These are phyloP conservation scores for Podospora appendiculata DNA, from an alignment of 495 filamentous ascomycete species.

Conservation along the genomic window DNA sequence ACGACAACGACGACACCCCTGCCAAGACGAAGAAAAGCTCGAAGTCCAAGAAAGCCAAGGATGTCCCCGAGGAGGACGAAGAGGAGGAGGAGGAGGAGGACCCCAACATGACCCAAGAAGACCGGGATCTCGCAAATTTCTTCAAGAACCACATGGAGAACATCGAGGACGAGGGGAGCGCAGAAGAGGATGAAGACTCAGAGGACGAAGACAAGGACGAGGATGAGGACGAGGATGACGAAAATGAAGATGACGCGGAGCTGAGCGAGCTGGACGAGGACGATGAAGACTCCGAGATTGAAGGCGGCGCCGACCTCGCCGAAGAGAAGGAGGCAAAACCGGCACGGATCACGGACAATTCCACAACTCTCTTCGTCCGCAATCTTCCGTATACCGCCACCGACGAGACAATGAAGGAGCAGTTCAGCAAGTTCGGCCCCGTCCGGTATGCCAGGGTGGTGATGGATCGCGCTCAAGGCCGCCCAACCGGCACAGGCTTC, in stretches of 20 bases:
- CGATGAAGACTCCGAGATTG: constrained; percentile 16
- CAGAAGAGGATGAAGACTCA: constrained; percentile 38
- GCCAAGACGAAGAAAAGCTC: constrained; percentile 46
- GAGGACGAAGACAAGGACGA: constrained; percentile 26
- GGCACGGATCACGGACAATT: constrained; percentile 41
- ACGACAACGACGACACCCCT: constrained; percentile 18
- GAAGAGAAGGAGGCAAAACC: not conserved
- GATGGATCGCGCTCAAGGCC: constrained; percentile 71
- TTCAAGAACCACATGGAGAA: constrained; percentile 42
- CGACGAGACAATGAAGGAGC: constrained; percentile 70
- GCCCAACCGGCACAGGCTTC: constrained; percentile 87
- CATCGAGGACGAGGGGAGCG: constrained; percentile 61
- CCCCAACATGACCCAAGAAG: constrained; percentile 32
- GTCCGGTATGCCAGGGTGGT: constrained; percentile 87
- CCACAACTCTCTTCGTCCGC: constrained; percentile 79
- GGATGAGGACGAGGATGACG: constrained; percentile 11
- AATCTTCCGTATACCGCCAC: constrained; percentile 85
- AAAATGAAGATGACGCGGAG: constrained; percentile 65
- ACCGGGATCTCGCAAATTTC: constrained; percentile 2
- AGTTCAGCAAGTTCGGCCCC: constrained; percentile 77
- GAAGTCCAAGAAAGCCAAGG: constrained; percentile 50
- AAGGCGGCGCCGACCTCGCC: not conserved
- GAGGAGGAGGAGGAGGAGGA: constrained; percentile 34
- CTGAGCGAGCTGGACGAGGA: constrained; percentile 48
- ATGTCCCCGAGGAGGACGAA: constrained; percentile 24